Conservation (phyloP, 202 grass and related monocot species). For the Tripidium arundinaceum region DNA sequence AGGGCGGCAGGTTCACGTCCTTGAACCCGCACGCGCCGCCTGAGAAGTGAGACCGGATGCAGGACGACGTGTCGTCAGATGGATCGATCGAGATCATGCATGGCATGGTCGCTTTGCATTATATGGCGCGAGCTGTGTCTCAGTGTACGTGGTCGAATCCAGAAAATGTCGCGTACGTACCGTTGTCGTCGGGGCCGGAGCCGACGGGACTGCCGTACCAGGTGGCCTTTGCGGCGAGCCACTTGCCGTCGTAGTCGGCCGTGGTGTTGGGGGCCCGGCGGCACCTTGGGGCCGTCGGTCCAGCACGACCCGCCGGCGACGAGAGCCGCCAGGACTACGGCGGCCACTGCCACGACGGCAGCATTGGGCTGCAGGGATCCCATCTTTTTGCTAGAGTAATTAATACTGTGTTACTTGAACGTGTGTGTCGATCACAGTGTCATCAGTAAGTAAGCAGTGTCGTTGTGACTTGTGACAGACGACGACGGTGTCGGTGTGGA, state of each 20-base stretch:
- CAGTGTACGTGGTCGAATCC: too few species aligned
- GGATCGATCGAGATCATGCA: too few species aligned
- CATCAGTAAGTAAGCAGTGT: too few species aligned
- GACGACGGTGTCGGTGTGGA: too few species aligned
- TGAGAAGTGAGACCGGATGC: too few species aligned
- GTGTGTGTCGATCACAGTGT: too few species aligned
- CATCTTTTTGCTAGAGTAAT: not conserved
- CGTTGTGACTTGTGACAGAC: too few species aligned
- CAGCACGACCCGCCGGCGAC: slow-evolving; percentile 2
- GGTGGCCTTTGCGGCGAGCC: slow-evolving; percentile 37
- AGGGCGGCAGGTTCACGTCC: slow-evolving; percentile 56
- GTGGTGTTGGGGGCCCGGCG: slow-evolving; percentile 16
- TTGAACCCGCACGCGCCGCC: slow-evolving; percentile 63
- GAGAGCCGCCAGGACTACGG: slow-evolving; percentile 12
- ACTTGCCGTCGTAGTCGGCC: not conserved
- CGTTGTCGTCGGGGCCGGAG: slow-evolving; percentile 49
- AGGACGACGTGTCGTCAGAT: too few species aligned
- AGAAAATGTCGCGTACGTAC: not conserved
- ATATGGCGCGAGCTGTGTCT: too few species aligned
- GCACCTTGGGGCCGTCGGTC: not conserved
- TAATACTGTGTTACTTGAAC: too few species aligned
- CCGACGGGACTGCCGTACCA: slow-evolving; percentile 45
- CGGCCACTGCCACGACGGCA: not conserved
- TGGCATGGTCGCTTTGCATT: too few species aligned
- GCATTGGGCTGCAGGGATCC: not conserved